Evolutionary conservation across 2,329 filamentous ascomycete species (phyloP).

Genomic region (Fusarium udum): DNA sequence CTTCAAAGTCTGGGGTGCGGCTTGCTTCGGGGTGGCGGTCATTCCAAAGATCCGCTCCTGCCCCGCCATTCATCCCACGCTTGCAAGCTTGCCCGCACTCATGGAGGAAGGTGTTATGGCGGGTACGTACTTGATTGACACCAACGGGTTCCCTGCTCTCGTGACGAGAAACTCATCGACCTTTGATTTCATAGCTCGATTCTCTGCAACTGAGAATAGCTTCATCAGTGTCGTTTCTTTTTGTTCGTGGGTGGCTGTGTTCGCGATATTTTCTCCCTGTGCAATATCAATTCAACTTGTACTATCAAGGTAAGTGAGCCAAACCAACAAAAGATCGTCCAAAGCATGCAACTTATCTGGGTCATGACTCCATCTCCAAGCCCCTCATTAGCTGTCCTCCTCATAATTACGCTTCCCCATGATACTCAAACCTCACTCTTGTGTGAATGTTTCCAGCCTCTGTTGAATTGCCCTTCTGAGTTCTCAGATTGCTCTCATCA

Average conservation of each 20-base stretch:
- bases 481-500: background rate
- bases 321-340: conserved; percentile 3
- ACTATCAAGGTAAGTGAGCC: conserved; percentile 28
- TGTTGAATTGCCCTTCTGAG: background rate
- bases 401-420: conserved; percentile 1
- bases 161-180: conserved; percentile 15
- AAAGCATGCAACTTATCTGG: conserved; percentile 19
- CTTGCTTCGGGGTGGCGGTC: conserved; percentile 37
- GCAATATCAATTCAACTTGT: background rate
- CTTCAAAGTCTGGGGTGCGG: conserved; percentile 1
- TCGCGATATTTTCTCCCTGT: background rate
- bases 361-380: conserved; percentile 28
- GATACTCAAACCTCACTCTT: background rate
- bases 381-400: conserved; percentile 28
- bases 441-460: background rate
- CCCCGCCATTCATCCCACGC: conserved; percentile 17
- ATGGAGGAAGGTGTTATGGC: background rate
- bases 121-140: conserved; percentile 6
- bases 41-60: conserved; percentile 42
- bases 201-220: background rate
- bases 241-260: background rate
- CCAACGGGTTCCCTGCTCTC: conserved; percentile 1
- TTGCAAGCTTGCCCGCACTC: background rate
- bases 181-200: conserved; percentile 2
- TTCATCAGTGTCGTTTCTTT: background rate